Evolutionary conservation across 2,329 filamentous ascomycete genomes (phyloP).

Genomic region (Colletotrichum phormii): DNA sequence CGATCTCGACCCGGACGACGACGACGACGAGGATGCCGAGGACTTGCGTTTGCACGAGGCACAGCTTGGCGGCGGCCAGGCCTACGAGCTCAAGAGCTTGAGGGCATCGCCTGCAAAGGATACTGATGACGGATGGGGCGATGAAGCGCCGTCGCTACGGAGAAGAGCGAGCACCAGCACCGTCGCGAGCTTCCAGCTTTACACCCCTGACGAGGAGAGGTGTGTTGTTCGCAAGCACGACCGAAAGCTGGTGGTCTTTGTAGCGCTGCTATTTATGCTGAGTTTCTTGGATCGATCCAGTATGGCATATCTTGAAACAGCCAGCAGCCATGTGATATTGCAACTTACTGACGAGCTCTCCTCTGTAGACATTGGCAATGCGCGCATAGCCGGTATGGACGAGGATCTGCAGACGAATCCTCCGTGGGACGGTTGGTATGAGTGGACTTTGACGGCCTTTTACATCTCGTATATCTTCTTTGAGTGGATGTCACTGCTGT

Average conservation of each 20-base stretch:
- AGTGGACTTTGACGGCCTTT: slow-evolving; percentile 71
- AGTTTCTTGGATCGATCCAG: slow-evolving; percentile 89
- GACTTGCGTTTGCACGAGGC: slow-evolving; percentile 42
- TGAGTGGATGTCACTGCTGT: slow-evolving; percentile 74
- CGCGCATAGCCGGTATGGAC: slow-evolving; percentile 73
- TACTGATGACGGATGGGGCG: slow-evolving; percentile 45
- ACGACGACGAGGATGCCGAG: slow-evolving; percentile 39
- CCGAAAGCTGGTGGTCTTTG: slow-evolving; percentile 79
- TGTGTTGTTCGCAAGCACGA: slow-evolving; percentile 82
- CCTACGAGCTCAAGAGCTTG: slow-evolving; percentile 46
- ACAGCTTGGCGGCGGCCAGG: slow-evolving; percentile 45
- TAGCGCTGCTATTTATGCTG: slow-evolving; percentile 85
- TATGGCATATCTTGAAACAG: slow-evolving; percentile 52
- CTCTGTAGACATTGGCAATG: slow-evolving; percentile 70
- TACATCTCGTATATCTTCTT: slow-evolving; percentile 73
- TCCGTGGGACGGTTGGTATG: slow-evolving; percentile 62
- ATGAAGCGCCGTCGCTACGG: slow-evolving; percentile 42
- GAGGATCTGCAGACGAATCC: slow-evolving; percentile 66
- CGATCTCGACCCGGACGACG: slow-evolving; percentile 40
- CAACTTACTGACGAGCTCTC: slow-evolving; percentile 4
- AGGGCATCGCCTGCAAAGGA: slow-evolving; percentile 34
- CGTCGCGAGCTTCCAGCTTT: slow-evolving; percentile 53
- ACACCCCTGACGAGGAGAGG: slow-evolving; percentile 76
- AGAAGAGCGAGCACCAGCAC: slow-evolving; percentile 46
- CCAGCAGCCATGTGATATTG: not conserved